Percentiles rank a stretch among this genome's conserved stretches.
phyloP scores from a whole-genome alignment of 495 filamentous ascomycete genomes.

The Lichenothelia convexa region DNA sequence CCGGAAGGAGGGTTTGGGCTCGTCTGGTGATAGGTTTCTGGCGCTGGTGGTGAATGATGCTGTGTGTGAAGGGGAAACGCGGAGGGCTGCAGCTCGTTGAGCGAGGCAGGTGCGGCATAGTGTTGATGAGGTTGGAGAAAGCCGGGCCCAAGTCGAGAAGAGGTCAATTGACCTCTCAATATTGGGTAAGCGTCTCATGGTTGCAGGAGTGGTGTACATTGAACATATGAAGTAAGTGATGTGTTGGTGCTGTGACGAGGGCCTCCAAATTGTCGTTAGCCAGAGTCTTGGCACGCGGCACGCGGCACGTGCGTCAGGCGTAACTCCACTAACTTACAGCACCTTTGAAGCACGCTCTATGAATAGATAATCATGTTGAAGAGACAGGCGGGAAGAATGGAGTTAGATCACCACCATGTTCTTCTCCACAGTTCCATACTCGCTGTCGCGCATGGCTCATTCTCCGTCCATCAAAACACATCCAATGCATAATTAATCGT shows the following conservation, averaged over 20 bases:
- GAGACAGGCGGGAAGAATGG: not conserved
- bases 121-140: not conserved
- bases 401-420: not conserved
- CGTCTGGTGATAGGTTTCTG: constrained; percentile 4
- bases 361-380: not conserved
- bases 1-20: constrained; percentile 2
- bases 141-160: not conserved
- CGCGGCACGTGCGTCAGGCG: not conserved
- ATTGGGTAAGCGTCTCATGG: constrained; percentile 12
- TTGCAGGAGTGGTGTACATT: not conserved
- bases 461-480: too few species aligned
- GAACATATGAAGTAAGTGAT: not conserved
- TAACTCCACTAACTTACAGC: not conserved
- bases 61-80: constrained; percentile 2
- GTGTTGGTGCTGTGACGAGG: not conserved
- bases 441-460: too few species aligned
- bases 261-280: not conserved
- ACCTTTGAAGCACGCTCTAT: not conserved
- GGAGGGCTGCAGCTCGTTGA: constrained; percentile 6
- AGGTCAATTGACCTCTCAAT: constrained; percentile 8
- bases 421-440: not conserved
- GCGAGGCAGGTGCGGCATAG: not conserved
- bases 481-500: not conserved
- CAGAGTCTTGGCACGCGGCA: not conserved
- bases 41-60: not conserved